Evolutionary conservation across 495 filamentous ascomycete species (phyloP), one percentile per base, ranked within the genome.

Genomic region (Parathielavia hyrcaniae): DNA sequence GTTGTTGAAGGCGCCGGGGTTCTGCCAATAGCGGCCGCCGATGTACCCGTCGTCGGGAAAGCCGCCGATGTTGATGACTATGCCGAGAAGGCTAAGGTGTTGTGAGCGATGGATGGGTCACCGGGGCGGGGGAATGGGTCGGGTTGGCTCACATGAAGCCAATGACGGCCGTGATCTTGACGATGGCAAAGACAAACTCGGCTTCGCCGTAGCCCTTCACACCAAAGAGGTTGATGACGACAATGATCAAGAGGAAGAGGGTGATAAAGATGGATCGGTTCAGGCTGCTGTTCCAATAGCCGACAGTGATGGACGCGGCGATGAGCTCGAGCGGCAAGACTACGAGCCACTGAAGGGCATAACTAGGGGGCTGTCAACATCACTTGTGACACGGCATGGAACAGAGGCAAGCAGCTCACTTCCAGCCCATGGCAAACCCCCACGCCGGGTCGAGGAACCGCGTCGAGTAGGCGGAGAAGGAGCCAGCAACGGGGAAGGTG

Each of bases 401-500:
- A n/a, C 19, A 6, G 5, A 17, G 34, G 7, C 46, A 32, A 80
- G 7, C 46, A 32, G 80, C 78, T 69, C 63, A 83, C 78, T 96
- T 96, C 92, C 91, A 96, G 30, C 93, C 93, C 89, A 96, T 95
- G 46, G 93, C 91, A 65, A 97, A 97, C 0, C 93, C 93, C 92
- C 91, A 97, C 4, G 92, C 90, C 12, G 91, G 91, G 65, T 97
- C 91, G 11, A 97, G 67, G 65, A 97, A 97, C 23, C 92, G 82
- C 38, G 89, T 96, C 17, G 91, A 95, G 70, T 90, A 96, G 38
- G 90, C 85, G 13, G 91, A 86, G 70, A 97, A 97, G 20, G 90
- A 95, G 55, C 92, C 92, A 43, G 92, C 88, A 20, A 96, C 86
- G 7, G 92, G 92, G 68, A 93, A 96, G 23, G 89, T 64, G 60